Evolutionary conservation across 306 rosid species (phyloP), one percentile per base, ranked within the genome.

Genomic region (Vigna hirtella): DNA sequence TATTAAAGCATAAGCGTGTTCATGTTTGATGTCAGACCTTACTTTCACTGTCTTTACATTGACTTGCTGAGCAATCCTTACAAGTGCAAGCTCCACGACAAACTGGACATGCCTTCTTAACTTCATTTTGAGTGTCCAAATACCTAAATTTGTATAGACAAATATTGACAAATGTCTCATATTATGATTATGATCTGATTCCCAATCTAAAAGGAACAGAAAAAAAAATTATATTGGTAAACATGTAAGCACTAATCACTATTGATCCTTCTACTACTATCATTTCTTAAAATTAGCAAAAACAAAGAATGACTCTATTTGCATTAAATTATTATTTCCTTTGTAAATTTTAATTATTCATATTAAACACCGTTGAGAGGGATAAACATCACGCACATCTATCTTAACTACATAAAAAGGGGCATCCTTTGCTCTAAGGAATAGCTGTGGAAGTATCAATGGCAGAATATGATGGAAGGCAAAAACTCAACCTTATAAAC

Each of bases 21-120:
- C 24, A 62, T 85, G 74, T 83, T 87, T 83, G 85, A 88, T 91
- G 79, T 83, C 99, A 88, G 97, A 96, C 98, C 99, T 96, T 96
- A 93, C 94, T 89, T 93, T 91, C 97, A 81, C 89, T 85, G 86
- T 87, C 91, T 56, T 85, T 88, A 76, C 76, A 83, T 69, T 81
- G 90, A 79, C 83, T 88, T 85, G 80, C 85, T 76, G 79, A 78
- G 85, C 98, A 96, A 79, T 87, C 89, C 85, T 91, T 91, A 83
- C 98, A 93, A 73, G 92, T 78, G 87, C 99, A 96, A 77, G 88
- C 86, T 81, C 93, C 88, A 73, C 93, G 91, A 79, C 99, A 96
- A 58, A 93, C 99, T 26, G 99, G 99, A 51, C 99, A 96, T 51
- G 89, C 94, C 86, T 79, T 86, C 91, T 88, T 90, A 67, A 93